Conservation (phyloP, 116 monocot species). For the Papilionanthe hybrid region DNA sequence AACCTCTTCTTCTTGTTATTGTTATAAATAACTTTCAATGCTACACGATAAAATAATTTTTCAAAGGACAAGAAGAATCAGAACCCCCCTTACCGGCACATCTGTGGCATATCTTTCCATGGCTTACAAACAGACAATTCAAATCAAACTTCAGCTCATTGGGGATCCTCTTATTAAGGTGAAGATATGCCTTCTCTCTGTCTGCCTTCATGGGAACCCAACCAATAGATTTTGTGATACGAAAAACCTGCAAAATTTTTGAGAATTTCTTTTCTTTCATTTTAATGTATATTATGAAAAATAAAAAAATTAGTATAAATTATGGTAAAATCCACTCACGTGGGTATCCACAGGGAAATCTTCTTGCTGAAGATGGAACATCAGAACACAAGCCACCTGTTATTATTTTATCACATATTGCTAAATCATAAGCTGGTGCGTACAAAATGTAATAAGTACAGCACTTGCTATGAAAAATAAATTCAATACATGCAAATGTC, state of each 20-base stretch:
- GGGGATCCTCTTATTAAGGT: slow-evolving; percentile 76
- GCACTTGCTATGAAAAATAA: background rate
- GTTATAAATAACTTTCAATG: too few relatives aligned
- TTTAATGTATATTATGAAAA: background rate
- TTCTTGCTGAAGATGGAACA: slow-evolving; percentile 87
- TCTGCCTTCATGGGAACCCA: slow-evolving; percentile 76
- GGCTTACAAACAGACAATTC: slow-evolving; percentile 83
- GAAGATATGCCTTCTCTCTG: slow-evolving; percentile 76
- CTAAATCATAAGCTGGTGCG: background rate
- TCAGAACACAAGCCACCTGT: slow-evolving; percentile 85
- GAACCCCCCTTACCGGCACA: slow-evolving; percentile 37
- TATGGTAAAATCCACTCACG: slow-evolving; percentile 34
- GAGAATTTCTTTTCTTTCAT: background rate
- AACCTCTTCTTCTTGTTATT: too few relatives aligned
- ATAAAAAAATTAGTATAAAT: background rate
- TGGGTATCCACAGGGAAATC: slow-evolving; percentile 94
- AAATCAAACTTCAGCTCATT: slow-evolving; percentile 82
- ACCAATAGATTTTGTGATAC: slow-evolving; percentile 61
- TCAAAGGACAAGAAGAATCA: slow-evolving; percentile 47
- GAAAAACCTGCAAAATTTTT: slow-evolving; percentile 49
- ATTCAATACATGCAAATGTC: background rate
- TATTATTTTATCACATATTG: background rate
- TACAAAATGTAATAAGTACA: background rate
- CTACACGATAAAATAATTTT: background rate
- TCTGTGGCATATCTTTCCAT: slow-evolving; percentile 63